A percentile compares a stretch with the other conserved stretches of the same genome.
These are phyloP conservation scores for Lipomyces kockii DNA, from an alignment of 805 yeast species.

Conservation along the genomic window DNA sequence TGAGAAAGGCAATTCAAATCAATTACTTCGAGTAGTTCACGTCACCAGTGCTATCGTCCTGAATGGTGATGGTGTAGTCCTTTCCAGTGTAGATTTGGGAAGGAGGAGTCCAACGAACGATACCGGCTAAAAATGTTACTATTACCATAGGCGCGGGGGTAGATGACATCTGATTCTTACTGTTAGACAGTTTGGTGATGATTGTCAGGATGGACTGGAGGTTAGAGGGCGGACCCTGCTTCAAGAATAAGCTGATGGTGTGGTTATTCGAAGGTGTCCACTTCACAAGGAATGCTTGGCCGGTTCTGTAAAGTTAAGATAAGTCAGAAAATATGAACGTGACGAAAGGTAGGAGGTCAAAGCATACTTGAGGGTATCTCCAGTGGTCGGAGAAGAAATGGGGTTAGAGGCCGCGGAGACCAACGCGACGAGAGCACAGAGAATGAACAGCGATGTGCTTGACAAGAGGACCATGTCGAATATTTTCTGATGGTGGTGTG, in stretches of 20 bases:
- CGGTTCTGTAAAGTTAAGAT: slow-evolving; percentile 21
- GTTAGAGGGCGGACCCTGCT: slow-evolving; percentile 44
- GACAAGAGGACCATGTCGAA: slow-evolving; percentile 8
- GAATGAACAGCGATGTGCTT: slow-evolving; percentile 3
- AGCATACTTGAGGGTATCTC: slow-evolving; percentile 28
- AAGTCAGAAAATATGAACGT: background rate
- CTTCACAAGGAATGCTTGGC: slow-evolving; percentile 31
- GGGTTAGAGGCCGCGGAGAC: slow-evolving; percentile 28
- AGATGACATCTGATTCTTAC: slow-evolving; percentile 8
- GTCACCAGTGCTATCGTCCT: slow-evolving; percentile 41
- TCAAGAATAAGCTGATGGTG: slow-evolving; percentile 43
- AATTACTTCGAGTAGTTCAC: slow-evolving; percentile 47
- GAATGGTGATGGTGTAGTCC: slow-evolving; percentile 46
- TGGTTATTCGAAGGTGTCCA: slow-evolving; percentile 38
- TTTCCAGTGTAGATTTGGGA: slow-evolving; percentile 40
- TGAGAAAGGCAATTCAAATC: slow-evolving; percentile 13
- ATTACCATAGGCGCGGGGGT: background rate
- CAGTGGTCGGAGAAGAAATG: slow-evolving; percentile 26
- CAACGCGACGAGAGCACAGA: slow-evolving; percentile 24
- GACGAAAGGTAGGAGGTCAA: background rate
- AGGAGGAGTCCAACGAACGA: slow-evolving; percentile 48
- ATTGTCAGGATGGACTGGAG: slow-evolving; percentile 45
- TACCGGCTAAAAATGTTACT: slow-evolving; percentile 40
- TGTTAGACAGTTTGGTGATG: slow-evolving; percentile 44
- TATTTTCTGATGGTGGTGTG: background rate